These are phyloP conservation scores for Sisymbrium altissimum DNA, from an alignment of 345 rosid genomes.

Conservation along the genomic window DNA sequence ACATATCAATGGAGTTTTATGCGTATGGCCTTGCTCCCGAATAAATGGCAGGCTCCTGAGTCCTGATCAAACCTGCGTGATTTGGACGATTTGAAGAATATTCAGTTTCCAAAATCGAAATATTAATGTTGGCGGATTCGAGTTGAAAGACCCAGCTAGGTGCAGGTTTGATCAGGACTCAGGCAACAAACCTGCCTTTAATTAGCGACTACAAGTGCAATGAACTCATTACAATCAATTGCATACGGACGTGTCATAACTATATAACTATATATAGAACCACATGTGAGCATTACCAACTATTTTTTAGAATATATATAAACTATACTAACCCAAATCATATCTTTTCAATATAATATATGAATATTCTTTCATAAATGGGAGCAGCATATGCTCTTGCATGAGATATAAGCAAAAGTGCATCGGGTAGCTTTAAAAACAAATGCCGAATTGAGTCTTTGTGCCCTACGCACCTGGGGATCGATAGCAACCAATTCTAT, in stretches of 20 bases:
- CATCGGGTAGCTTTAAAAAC: background rate
- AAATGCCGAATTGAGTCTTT: background rate
- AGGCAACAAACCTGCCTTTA: too few species aligned
- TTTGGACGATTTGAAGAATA: background rate
- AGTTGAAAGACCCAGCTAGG: too few species aligned
- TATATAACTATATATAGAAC: slow-evolving; percentile 1
- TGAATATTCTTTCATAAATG: background rate
- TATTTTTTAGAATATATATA: background rate
- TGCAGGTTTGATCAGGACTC: too few species aligned
- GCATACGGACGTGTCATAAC: background rate
- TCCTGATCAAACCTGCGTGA: background rate
- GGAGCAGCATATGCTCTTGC: slow-evolving; percentile 18
- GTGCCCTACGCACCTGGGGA: slow-evolving; percentile 23
- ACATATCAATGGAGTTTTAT: background rate
- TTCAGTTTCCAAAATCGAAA: background rate
- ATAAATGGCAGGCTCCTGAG: background rate
- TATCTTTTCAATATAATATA: background rate
- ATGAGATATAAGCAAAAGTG: background rate
- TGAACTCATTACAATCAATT: background rate
- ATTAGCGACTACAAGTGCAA: too few species aligned
- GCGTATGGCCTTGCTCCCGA: background rate
- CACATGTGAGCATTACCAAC: slow-evolving; percentile 4
- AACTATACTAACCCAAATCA: background rate
- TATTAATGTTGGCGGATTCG: too few species aligned
- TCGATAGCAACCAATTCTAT: slow-evolving; percentile 10